Evolutionary conservation across 352 stramenopile species (phyloP).

Genomic region (Pythium volutum): DNA sequence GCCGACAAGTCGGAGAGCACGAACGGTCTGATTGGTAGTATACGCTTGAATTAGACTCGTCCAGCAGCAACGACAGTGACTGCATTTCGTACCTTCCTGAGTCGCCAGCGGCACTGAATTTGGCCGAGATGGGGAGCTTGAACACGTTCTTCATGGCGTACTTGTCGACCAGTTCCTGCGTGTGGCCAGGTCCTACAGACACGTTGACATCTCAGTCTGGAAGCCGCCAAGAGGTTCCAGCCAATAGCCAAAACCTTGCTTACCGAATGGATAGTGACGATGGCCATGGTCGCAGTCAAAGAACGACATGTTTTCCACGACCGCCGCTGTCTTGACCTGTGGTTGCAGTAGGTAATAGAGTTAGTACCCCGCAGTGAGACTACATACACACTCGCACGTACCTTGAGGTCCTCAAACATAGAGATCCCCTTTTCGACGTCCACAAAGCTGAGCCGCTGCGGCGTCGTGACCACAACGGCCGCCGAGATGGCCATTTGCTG

Average conservation of each 20-base stretch:
- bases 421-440: slow-evolving; percentile 99
- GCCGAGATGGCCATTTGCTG: slow-evolving; percentile 97
- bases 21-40: slow-evolving; percentile 51
- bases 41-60: background rate
- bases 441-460: slow-evolving; percentile 96
- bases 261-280: slow-evolving; percentile 86
- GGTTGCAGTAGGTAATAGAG: background rate
- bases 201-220: too few relatives aligned
- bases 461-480: slow-evolving; percentile 98
- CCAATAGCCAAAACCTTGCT: too few relatives aligned
- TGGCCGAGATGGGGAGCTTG: slow-evolving; percentile 76
- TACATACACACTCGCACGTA: too few relatives aligned
- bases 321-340: slow-evolving; percentile 92
- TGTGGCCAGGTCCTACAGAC: slow-evolving; percentile 59
- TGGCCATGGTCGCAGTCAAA: slow-evolving; percentile 89
- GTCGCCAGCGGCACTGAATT: slow-evolving; percentile 70
- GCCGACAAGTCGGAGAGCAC: slow-evolving; percentile 64
- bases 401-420: slow-evolving; percentile 98
- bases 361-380: too few relatives aligned
- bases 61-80: background rate
- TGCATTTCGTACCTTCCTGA: slow-evolving; percentile 59
- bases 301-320: slow-evolving; percentile 99
- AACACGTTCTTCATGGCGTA: slow-evolving; percentile 86
- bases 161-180: slow-evolving; percentile 69
- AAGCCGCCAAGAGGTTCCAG: too few relatives aligned